These are phyloP conservation scores for Aegilops speltoides DNA, from an alignment of 176 grass and related monocot species.

Conservation along the genomic window DNA sequence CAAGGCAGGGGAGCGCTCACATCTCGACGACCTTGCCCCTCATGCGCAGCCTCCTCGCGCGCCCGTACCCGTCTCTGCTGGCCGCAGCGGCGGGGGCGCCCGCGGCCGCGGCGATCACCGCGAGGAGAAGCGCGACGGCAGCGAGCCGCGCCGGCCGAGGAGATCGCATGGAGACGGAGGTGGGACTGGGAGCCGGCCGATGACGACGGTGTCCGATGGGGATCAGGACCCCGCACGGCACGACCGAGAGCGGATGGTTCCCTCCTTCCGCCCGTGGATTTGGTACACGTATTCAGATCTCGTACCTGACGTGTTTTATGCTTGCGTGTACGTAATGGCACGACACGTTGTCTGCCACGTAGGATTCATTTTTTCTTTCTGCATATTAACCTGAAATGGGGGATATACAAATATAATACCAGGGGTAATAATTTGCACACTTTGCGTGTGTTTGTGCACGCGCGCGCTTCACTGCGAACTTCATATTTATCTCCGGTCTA, in stretches of 20 bases:
- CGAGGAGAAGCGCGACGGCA: slow-evolving; percentile 24
- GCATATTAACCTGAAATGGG: too few relatives aligned
- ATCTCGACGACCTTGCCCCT: slow-evolving; percentile 81
- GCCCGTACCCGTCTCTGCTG: slow-evolving; percentile 47
- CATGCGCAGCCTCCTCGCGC: slow-evolving; percentile 60
- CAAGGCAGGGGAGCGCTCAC: slow-evolving; percentile 48
- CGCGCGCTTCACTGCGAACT: too few relatives aligned
- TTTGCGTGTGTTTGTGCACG: too few relatives aligned
- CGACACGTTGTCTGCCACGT: not conserved
- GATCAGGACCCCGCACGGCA: slow-evolving; percentile 11
- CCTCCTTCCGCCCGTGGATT: not conserved
- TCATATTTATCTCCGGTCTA: too few relatives aligned
- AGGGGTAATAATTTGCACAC: too few relatives aligned
- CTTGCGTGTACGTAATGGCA: not conserved
- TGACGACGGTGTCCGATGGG: not conserved
- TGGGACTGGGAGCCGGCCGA: slow-evolving; percentile 6
- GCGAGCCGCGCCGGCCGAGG: slow-evolving; percentile 19
- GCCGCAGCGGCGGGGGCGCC: not conserved
- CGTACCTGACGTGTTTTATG: slow-evolving; percentile 3
- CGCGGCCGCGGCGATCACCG: not conserved
- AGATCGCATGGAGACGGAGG: slow-evolving; percentile 42
- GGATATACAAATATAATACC: too few relatives aligned
- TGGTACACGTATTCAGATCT: not conserved
- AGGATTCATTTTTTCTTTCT: not conserved
- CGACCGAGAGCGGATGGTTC: not conserved